Evolutionary conservation across 306 rosid genomes (phyloP), one percentile per base, ranked within the genome.

Genomic region (Potentilla sterilis): DNA sequence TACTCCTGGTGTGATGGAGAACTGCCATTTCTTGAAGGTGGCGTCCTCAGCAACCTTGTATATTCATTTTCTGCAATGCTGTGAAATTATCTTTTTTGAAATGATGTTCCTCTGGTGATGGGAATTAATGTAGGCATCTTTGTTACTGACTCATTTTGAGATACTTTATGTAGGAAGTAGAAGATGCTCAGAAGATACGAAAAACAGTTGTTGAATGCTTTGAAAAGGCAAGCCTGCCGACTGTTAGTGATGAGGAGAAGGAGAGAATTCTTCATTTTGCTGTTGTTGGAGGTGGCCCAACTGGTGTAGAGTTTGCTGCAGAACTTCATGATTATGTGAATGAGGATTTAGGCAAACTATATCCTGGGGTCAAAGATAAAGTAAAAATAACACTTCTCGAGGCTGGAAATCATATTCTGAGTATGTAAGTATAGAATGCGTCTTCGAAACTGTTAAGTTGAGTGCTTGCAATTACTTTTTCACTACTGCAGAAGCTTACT

Each of bases 301-400:
- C 98, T 58, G 99, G 99, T 41, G 99, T 96, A 72, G 99, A 96
- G 85, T 96, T 96, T 80, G 97, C 99, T 67, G 99, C 99, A 41
- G 87, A 85, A 74, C 99, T 96, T 84, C 96, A 96, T 81, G 99
- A 96, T 81, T 96, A 81, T 81, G 93, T 92, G 75, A 92, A 86
- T 32, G 98, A 86, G 65, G 99, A 96, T 85, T 83, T 96, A 81
- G 81, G 83, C 79, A 82, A 79, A 62, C 77, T 96, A 63, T 96
- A 92, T 83, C 99, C 99, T 14, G 86, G 83, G 61, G 87, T 86
- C 4, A 89, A 89, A 82, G 91, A 87, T 21, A 67, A 89, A 11
- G 96, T 92, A 16, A 90, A 88, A 72, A 96, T 96, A 58, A 96
- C 99, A 16, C 89, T 96, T 75, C 85, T 96, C 19, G 99, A 96